These are phyloP conservation scores for Austroboletus novae-zelandiae DNA, from an alignment of 1,284 basidiomycete genomes.

Conservation along the genomic window DNA sequence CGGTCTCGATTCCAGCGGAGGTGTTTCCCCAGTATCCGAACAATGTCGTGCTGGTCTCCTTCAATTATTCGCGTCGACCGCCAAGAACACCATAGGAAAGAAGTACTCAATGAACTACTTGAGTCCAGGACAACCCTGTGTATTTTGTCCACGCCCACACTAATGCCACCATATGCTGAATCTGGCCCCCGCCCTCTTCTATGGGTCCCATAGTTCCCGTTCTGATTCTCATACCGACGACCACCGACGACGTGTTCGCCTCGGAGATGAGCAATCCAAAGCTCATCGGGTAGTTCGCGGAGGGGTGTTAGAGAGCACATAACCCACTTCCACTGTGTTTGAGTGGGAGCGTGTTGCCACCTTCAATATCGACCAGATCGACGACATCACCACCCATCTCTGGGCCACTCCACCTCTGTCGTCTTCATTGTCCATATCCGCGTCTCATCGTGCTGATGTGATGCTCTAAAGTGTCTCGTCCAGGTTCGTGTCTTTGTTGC, in stretches of 20 bases:
- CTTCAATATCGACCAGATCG: constrained; percentile 14
- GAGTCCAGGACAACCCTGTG: constrained; percentile 66
- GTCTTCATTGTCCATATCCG: background rate
- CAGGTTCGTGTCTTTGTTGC: constrained; percentile 27
- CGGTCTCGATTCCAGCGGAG: background rate
- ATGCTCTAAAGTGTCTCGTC: constrained; percentile 31
- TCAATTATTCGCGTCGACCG: constrained; percentile 57
- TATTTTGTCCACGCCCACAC: constrained; percentile 41
- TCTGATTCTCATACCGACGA: background rate
- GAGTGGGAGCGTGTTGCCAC: too few relatives aligned
- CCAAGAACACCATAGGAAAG: constrained; percentile 50
- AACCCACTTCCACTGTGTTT: constrained; percentile 24
- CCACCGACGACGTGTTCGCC: constrained; percentile 18
- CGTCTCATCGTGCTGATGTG: constrained; percentile 17
- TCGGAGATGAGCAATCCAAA: constrained; percentile 16
- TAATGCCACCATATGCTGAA: too few relatives aligned
- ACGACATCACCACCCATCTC: constrained; percentile 5
- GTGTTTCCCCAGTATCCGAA: background rate
- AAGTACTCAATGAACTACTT: constrained; percentile 57
- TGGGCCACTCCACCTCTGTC: constrained; percentile 5
- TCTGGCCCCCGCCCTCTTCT: background rate
- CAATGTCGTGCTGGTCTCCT: constrained; percentile 46
- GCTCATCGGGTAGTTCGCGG: constrained; percentile 4
- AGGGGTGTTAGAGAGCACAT: constrained; percentile 16
- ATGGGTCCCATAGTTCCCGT: background rate